phyloP scores from a whole-genome alignment of 495 filamentous ascomycete genomes.

The Penicillium roqueforti region DNA sequence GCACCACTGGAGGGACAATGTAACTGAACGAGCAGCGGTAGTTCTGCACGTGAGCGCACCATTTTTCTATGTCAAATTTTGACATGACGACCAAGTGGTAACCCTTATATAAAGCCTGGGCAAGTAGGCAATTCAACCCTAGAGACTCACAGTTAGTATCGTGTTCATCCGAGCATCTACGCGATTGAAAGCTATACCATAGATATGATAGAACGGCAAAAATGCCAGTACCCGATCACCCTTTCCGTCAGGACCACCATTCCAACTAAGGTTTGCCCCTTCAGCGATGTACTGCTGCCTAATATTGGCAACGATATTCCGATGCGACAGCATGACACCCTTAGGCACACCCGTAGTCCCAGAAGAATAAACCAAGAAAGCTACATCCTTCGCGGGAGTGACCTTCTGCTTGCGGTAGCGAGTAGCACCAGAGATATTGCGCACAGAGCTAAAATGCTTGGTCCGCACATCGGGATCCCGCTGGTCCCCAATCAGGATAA shows the following conservation, averaged over 20 bases:
- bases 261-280: slow-evolving; percentile 52
- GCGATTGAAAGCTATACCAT: slow-evolving; percentile 53
- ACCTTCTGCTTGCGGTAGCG: slow-evolving; percentile 46
- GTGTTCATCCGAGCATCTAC: slow-evolving; percentile 39
- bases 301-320: slow-evolving; percentile 74
- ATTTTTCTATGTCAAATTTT: slow-evolving; percentile 77
- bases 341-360: slow-evolving; percentile 94
- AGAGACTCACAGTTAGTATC: slow-evolving; percentile 56
- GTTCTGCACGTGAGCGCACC: slow-evolving; percentile 70
- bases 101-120: slow-evolving; percentile 63
- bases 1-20: slow-evolving; percentile 79
- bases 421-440: slow-evolving; percentile 51
- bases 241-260: slow-evolving; percentile 56
- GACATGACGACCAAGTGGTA: slow-evolving; percentile 68
- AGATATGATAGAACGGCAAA: slow-evolving; percentile 94
- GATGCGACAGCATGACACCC: slow-evolving; percentile 84
- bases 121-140: slow-evolving; percentile 65
- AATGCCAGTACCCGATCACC: slow-evolving; percentile 75
- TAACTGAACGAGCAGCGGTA: slow-evolving; percentile 73
- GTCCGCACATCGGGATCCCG: slow-evolving; percentile 53
- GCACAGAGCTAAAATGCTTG: slow-evolving; percentile 75
- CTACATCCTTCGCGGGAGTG: slow-evolving; percentile 43
- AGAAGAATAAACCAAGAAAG: slow-evolving; percentile 76
- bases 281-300: slow-evolving; percentile 57
- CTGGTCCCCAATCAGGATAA: slow-evolving; percentile 77